Percentiles rank a stretch among this genome's conserved stretches.
These are phyloP conservation scores for Aspergillus biplanus DNA, from an alignment of 495 filamentous ascomycete species.

Conservation along the genomic window DNA sequence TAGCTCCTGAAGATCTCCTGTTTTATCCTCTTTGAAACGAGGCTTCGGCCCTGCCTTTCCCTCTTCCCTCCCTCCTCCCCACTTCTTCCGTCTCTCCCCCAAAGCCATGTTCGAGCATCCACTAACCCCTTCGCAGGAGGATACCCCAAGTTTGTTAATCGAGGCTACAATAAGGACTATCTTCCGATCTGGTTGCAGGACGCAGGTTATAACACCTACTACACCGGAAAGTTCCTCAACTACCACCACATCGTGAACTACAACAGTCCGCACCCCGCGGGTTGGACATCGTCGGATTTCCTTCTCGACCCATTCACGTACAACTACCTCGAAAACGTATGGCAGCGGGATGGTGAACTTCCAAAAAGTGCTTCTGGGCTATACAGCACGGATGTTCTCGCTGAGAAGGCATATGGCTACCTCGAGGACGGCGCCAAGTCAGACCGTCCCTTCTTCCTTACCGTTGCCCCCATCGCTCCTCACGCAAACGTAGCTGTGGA, in stretches of 20 bases:
- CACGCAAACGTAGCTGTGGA: conserved; percentile 53
- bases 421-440: conserved; percentile 54
- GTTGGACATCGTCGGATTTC: conserved; percentile 40
- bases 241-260: conserved; percentile 56
- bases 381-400: conserved; percentile 59
- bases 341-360: conserved; percentile 55
- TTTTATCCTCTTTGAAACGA: background rate
- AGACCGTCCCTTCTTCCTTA: conserved; percentile 61
- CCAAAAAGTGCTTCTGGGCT: conserved; percentile 53
- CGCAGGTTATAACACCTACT: conserved; percentile 65
- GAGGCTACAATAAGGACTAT: conserved; percentile 61
- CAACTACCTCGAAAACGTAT: conserved; percentile 60
- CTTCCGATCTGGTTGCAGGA: conserved; percentile 65
- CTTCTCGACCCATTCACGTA: conserved; percentile 64
- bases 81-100: no score
- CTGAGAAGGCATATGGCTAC: conserved; percentile 57
- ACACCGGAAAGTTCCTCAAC: conserved; percentile 68
- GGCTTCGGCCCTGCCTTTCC: no score
- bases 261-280: conserved; percentile 51
- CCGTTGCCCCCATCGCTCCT: conserved; percentile 61
- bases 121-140: conserved; percentile 44
- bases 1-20: no score
- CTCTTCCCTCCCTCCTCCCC: no score
- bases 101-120: no score
- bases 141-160: conserved; percentile 61